Conservation (phyloP, 139 green algal genomes). For the Picochlorum sp. region DNA sequence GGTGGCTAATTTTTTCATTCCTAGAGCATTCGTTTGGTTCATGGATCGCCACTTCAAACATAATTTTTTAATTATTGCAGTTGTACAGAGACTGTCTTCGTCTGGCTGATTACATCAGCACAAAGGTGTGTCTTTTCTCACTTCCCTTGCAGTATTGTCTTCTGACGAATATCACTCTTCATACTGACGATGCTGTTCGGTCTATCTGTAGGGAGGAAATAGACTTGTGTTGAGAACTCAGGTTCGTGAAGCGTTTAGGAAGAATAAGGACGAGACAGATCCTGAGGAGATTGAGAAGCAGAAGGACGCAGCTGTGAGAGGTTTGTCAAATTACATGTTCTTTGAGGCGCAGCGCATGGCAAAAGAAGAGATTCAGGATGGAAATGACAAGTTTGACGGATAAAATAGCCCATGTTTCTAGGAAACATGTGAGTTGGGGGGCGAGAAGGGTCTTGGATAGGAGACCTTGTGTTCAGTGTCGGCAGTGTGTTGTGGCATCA, state of each 20-base stretch:
- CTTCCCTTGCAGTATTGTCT: not conserved
- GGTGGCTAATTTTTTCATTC: too few relatives aligned
- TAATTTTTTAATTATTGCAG: slow-evolving; percentile 5
- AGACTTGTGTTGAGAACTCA: slow-evolving; percentile 24
- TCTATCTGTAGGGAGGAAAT: slow-evolving; percentile 30
- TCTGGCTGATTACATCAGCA: slow-evolving; percentile 49
- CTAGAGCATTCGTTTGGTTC: not conserved
- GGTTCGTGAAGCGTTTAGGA: slow-evolving; percentile 32
- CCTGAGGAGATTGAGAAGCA: slow-evolving; percentile 45
- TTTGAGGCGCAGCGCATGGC: slow-evolving; percentile 50
- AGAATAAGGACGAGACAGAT: slow-evolving; percentile 46
- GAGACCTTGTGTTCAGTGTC: not conserved
- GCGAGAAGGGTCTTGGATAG: not conserved
- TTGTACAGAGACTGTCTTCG: slow-evolving; percentile 50
- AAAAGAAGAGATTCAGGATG: slow-evolving; percentile 35
- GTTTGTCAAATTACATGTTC: slow-evolving; percentile 61
- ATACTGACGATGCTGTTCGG: too few relatives aligned
- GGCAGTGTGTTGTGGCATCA: not conserved
- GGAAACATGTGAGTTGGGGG: not conserved
- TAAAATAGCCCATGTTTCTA: slow-evolving; percentile 6
- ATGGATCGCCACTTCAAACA: not conserved
- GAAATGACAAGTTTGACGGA: slow-evolving; percentile 35
- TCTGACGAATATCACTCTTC: too few relatives aligned
- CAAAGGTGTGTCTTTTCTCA: slow-evolving; percentile 22
- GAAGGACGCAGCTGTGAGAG: slow-evolving; percentile 40